Base-by-base conservation (phyloP, 2,329 filamentous ascomycete species). In the Aspergillus ruber region DNA sequence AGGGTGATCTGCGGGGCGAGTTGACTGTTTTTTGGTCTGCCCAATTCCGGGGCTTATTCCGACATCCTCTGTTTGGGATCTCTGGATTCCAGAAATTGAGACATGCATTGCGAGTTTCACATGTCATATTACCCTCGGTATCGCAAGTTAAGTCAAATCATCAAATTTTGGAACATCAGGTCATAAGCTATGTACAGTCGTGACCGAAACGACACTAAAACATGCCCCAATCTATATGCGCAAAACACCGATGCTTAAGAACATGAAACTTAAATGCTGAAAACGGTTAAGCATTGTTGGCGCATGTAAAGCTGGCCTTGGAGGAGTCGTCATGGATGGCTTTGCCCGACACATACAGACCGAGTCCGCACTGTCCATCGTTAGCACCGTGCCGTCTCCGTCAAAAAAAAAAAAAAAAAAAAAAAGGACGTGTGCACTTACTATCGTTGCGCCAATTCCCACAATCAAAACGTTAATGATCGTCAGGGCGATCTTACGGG, bases 401-500 rank as follows among this genome's bases (percentile, higher is more conserved):
- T n/a, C n/a, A n/a, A n/a, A n/a, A n/a, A n/a, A n/a, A n/a, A n/a
- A n/a, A n/a, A n/a, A n/a, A n/a, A n/a, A n/a, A n/a, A n/a, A n/a
- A n/a, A n/a, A n/a, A n/a, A n/a, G n/a, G n/a, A n/a, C n/a, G n/a
- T n/a, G 21, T 20, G 21, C 12, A 48, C 56, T 46, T 54, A 59
- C 55, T 49, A 64, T 62, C 15, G 51, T 56, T 8, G 32, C 59
- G 41, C 65, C 67, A 38, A 66, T 57, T 9, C 48, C 25, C 13
- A 78, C 65, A n/a, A 75, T 66, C 0, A 66, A 32, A 0, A 62
- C 52, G 49, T 79, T 79, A 20, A 76, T n/a, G 4, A 71, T 46
- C 3, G 72, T 72, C 20, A 78, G 57, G 2, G 53, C 47, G 21
- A 70, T 71, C 60, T 78, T 79, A 40, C 66, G 62, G 50, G 63